Evolutionary conservation across 2,329 filamentous ascomycete genomes (phyloP).

Genomic region (Sordariomycetes sp.): DNA sequence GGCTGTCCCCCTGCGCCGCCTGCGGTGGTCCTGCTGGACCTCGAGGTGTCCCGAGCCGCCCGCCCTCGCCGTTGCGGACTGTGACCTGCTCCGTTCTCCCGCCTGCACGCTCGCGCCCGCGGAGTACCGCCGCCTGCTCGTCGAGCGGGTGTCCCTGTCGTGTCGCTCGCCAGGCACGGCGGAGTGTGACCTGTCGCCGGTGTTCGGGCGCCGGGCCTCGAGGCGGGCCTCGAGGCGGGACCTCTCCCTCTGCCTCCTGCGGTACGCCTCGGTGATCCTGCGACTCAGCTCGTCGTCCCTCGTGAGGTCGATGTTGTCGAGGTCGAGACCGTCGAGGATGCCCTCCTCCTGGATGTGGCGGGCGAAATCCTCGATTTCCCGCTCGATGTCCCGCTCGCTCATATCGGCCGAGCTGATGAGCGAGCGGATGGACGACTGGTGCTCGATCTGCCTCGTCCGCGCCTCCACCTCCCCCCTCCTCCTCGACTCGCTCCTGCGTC

Average conservation of each 20-base stretch:
- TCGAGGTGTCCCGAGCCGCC: constrained; percentile 27
- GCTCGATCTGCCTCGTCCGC: constrained; percentile 55
- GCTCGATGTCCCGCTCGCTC: constrained; percentile 68
- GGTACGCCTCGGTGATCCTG: constrained; percentile 80
- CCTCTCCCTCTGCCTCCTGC: constrained; percentile 57
- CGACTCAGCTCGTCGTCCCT: constrained; percentile 87
- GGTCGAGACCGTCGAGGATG: constrained; percentile 74
- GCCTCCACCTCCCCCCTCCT: constrained; percentile 15
- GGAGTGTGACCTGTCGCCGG: neutral
- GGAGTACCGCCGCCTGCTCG: constrained; percentile 14
- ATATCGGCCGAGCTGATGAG: constrained; percentile 72
- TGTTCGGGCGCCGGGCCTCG: constrained; percentile 16
- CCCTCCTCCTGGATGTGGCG: constrained; percentile 84
- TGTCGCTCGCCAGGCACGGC: neutral
- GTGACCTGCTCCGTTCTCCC: constrained; percentile 42
- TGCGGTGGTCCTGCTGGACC: constrained; percentile 32
- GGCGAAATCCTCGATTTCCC: constrained; percentile 83
- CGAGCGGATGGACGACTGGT: constrained; percentile 80
- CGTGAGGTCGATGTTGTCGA: constrained; percentile 73
- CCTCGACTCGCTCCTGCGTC: constrained; percentile 20
- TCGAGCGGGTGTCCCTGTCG: neutral
- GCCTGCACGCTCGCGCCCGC: constrained; percentile 27
- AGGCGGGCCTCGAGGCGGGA: constrained; percentile 15
- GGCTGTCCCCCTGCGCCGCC: constrained; percentile 35
- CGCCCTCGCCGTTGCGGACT: constrained; percentile 11